phyloP scores from a whole-genome alignment of 2,329 filamentous ascomycete genomes.

The Monilinia laxa region DNA sequence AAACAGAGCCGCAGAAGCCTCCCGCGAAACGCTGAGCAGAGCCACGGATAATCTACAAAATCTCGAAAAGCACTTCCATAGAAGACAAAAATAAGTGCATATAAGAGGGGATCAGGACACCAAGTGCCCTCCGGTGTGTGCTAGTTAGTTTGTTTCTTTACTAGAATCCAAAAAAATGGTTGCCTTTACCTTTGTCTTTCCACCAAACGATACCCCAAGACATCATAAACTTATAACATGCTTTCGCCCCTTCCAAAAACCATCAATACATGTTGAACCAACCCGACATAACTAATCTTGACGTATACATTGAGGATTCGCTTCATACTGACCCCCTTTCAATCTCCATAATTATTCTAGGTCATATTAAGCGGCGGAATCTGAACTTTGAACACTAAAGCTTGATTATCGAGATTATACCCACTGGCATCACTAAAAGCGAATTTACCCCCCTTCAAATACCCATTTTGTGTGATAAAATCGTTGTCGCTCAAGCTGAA shows the following conservation, averaged over 20 bases:
- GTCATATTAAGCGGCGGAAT: conserved; percentile 24
- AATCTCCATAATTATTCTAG: not conserved
- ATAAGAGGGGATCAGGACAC: not conserved
- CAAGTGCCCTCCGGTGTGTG: not conserved
- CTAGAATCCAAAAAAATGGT: not conserved
- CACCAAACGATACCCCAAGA: not conserved
- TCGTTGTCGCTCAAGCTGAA: conserved; percentile 71
- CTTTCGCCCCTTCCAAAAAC: not conserved
- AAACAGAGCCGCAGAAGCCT: too few relatives aligned
- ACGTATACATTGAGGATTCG: too few relatives aligned
- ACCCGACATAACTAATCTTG: not conserved
- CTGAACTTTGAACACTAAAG: conserved; percentile 52
- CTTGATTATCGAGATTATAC: conserved; percentile 57
- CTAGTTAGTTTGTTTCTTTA: not conserved
- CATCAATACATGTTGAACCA: not conserved
- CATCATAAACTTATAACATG: not conserved
- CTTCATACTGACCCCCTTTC: not conserved
- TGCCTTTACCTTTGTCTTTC: not conserved
- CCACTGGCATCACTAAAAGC: conserved; percentile 55
- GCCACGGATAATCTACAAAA: too few relatives aligned
- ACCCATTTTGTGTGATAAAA: conserved; percentile 69
- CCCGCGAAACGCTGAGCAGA: too few relatives aligned
- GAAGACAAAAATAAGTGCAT: not conserved
- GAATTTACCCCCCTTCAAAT: conserved; percentile 54
- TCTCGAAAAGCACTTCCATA: not conserved